phyloP scores from a whole-genome alignment of 1,139 yeast species.

The Candida sojae region DNA sequence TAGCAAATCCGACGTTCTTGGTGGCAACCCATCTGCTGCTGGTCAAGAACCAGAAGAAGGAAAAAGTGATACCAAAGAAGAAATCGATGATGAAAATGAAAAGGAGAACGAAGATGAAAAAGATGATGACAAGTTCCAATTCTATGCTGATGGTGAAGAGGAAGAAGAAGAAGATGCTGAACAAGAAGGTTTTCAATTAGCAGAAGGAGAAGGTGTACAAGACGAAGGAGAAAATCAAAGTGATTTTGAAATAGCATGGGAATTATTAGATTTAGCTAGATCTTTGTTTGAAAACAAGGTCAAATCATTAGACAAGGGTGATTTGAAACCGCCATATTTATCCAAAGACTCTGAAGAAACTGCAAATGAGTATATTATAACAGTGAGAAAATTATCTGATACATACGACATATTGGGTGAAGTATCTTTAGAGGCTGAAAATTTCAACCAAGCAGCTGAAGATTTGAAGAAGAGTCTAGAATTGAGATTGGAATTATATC shows the following conservation, averaged over 20 bases:
- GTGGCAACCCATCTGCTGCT: constrained; percentile 46
- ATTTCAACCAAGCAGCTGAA: constrained; percentile 71
- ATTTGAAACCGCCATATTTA: constrained; percentile 32
- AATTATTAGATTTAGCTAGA: constrained; percentile 74
- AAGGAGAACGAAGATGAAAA: constrained; percentile 19
- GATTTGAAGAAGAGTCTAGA: constrained; percentile 63
- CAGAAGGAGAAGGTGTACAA: constrained; percentile 30
- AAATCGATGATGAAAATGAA: constrained; percentile 19
- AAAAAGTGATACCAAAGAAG: constrained; percentile 18
- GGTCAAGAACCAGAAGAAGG: constrained; percentile 9
- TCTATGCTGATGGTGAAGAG: constrained; percentile 50
- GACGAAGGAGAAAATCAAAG: constrained; percentile 54
- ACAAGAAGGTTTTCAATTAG: constrained; percentile 18
- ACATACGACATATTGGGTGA: constrained; percentile 84
- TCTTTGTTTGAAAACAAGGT: constrained; percentile 56
- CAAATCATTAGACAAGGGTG: constrained; percentile 22
- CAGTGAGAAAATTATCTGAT: constrained; percentile 64
- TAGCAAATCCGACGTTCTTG: constrained; percentile 75
- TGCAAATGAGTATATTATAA: constrained; percentile 32
- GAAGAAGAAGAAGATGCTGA: constrained; percentile 24
- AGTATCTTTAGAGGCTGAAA: constrained; percentile 82
- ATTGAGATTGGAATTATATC: constrained; percentile 56
- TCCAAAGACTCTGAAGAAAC: constrained; percentile 31
- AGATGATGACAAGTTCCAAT: constrained; percentile 50
- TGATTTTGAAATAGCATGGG: constrained; percentile 90